Percentiles rank a stretch among this genome's conserved stretches.
These are phyloP conservation scores for Citrus mangshanensis DNA, from an alignment of 345 rosid species.

Conservation along the genomic window DNA sequence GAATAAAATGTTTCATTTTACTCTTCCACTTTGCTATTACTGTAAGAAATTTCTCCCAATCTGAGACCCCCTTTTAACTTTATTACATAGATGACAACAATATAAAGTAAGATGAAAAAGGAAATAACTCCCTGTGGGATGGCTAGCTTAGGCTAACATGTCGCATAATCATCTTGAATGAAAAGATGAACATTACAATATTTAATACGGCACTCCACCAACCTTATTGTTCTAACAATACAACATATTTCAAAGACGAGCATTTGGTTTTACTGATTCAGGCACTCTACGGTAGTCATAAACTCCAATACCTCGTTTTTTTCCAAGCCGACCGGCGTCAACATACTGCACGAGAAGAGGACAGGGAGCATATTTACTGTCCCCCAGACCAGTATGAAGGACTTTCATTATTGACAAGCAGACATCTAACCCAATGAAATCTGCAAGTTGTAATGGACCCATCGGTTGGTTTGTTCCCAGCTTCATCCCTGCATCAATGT, in stretches of 20 bases:
- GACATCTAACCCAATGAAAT: conserved; percentile 75
- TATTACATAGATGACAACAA: neutral
- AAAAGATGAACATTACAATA: neutral
- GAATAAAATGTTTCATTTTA: neutral
- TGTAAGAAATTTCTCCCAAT: neutral
- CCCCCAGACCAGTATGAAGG: conserved; percentile 68
- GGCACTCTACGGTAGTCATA: conserved; percentile 50
- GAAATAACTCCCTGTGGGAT: neutral
- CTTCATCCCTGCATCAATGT: conserved; percentile 88
- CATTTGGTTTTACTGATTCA: conserved; percentile 23
- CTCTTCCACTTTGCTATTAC: neutral
- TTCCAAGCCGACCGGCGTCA: conserved; percentile 80
- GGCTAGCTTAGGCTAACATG: neutral
- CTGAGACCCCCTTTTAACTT: neutral
- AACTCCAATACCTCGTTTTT: conserved; percentile 73
- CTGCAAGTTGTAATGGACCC: conserved; percentile 88
- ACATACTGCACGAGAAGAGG: conserved; percentile 87
- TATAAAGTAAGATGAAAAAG: no score
- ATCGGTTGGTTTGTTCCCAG: conserved; percentile 86
- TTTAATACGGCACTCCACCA: neutral
- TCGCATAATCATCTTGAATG: neutral
- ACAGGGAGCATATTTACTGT: conserved; percentile 65
- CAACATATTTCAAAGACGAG: conserved; percentile 43
- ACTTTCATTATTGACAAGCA: conserved; percentile 84
- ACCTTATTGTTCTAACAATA: neutral